phyloP scores from a whole-genome alignment of 106 monocot species.

The Allium sativum region DNA sequence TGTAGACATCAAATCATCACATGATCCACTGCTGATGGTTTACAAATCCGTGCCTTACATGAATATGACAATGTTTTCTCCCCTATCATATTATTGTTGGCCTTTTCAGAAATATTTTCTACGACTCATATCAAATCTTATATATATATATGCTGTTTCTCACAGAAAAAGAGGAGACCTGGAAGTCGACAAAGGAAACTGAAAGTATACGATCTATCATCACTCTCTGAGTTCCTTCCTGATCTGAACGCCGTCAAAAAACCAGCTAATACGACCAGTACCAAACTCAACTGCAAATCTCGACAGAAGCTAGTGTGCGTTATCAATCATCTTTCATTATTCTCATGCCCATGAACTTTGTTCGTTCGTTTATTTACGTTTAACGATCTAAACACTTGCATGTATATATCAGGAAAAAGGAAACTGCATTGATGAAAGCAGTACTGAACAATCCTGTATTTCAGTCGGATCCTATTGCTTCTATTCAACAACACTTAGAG shows the following conservation, averaged over 20 bases:
- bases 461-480: conserved; percentile 33
- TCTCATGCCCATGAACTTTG: background rate
- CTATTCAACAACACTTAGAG: conserved; percentile 49
- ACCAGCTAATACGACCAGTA: background rate
- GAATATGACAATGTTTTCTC: background rate
- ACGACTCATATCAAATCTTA: conserved; percentile 1
- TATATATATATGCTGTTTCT: too few species aligned
- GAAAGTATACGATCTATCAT: conserved; percentile 61
- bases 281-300: conserved; percentile 51
- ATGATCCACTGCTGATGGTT: background rate
- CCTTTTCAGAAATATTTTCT: background rate
- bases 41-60: background rate
- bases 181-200: conserved; percentile 55
- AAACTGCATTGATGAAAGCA: conserved; percentile 24
- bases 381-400: background rate
- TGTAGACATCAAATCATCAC: background rate
- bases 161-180: conserved; percentile 34
- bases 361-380: background rate
- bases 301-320: conserved; percentile 46
- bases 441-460: conserved; percentile 38
- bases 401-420: conserved; percentile 19
- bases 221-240: conserved; percentile 53
- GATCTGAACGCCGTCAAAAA: conserved; percentile 11
- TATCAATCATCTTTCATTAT: background rate
- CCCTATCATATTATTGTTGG: background rate